A percentile compares a stretch with the other conserved stretches of the same genome.
Conservation (phyloP, 2,329 filamentous ascomycete genomes). For the Trichoderma harzianum region DNA sequence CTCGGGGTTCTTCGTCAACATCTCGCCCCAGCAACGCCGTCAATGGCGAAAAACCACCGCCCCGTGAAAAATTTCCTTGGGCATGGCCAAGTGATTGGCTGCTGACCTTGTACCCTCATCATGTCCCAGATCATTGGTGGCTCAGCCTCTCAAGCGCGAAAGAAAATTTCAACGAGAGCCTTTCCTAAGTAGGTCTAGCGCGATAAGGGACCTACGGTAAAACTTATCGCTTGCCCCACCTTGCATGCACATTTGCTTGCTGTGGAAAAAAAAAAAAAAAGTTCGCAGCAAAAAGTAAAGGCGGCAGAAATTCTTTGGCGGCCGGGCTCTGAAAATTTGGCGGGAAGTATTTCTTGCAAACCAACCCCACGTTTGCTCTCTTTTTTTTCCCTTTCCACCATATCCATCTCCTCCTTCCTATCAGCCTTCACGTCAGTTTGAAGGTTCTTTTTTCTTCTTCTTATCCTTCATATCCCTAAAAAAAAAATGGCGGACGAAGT, state of each 20-base stretch:
- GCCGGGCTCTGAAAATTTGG: constrained; percentile 19
- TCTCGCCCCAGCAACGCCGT: background rate
- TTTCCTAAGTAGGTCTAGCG: constrained; percentile 9
- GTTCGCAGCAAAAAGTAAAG: constrained; percentile 27
- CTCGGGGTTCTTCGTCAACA: background rate
- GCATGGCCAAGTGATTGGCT: background rate
- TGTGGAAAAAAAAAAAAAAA: constrained; percentile 31
- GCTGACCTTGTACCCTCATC: background rate
- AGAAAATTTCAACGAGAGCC: constrained; percentile 19
- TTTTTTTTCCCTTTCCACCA: constrained; percentile 23
- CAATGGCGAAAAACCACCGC: background rate
- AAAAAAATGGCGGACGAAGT: constrained; percentile 90
- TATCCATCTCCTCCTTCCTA: constrained; percentile 25
- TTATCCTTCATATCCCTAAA: background rate
- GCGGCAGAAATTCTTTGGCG: constrained; percentile 23
- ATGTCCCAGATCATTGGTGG: background rate
- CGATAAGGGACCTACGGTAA: background rate
- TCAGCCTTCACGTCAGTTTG: constrained; percentile 25
- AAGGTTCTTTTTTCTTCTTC: constrained; percentile 15
- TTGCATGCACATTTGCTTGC: constrained; percentile 14
- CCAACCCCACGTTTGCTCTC: constrained; percentile 33
- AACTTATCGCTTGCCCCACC: constrained; percentile 18
- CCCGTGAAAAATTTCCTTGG: constrained; percentile 1
- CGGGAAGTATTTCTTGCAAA: constrained; percentile 37
- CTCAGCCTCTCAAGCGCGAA: constrained; percentile 3